Evolutionary conservation across 129 eudicot species (phyloP).

Genomic region (Flaveria ramosissima): DNA sequence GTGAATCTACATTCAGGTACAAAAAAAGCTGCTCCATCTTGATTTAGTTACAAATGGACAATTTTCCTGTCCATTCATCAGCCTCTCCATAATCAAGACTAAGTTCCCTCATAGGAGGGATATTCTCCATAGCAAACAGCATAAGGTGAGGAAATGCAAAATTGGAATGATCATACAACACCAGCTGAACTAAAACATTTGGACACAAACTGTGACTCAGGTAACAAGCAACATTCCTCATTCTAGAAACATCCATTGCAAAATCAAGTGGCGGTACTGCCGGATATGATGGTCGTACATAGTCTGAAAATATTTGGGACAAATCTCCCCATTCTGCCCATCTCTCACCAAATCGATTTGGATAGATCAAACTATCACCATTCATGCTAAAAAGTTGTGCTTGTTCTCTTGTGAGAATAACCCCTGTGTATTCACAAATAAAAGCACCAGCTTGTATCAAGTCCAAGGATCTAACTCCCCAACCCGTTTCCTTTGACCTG

Average conservation of each 20-base stretch:
- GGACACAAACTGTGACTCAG: constrained; percentile 78
- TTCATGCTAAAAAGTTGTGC: constrained; percentile 51
- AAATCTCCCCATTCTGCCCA: constrained; percentile 95
- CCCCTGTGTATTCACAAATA: constrained; percentile 45
- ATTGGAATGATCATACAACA: constrained; percentile 77
- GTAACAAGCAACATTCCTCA: constrained; percentile 88
- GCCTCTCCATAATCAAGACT: constrained; percentile 89
- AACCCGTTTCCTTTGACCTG: constrained; percentile 71
- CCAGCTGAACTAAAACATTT: constrained; percentile 77
- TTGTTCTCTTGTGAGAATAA: constrained; percentile 57
- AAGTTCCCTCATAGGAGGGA: constrained; percentile 96
- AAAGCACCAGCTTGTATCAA: constrained; percentile 54
- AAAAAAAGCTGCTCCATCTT: constrained; percentile 20
- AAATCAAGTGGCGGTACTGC: constrained; percentile 71
- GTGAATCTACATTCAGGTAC: constrained; percentile 24
- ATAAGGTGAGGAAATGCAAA: constrained; percentile 76
- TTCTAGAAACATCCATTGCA: constrained; percentile 80
- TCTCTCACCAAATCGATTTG: constrained; percentile 66
- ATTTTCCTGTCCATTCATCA: constrained; percentile 69
- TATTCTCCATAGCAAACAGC: constrained; percentile 90
- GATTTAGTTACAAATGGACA: constrained; percentile 71
- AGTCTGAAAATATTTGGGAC: constrained; percentile 57
- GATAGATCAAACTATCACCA: constrained; percentile 58
- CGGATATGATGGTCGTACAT: constrained; percentile 53
- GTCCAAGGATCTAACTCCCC: constrained; percentile 85